A percentile compares a stretch with the other conserved stretches of the same genome.
Evolutionary conservation across 2,329 filamentous ascomycete genomes (phyloP).

Genomic region (Helicocarpus griseus): DNA sequence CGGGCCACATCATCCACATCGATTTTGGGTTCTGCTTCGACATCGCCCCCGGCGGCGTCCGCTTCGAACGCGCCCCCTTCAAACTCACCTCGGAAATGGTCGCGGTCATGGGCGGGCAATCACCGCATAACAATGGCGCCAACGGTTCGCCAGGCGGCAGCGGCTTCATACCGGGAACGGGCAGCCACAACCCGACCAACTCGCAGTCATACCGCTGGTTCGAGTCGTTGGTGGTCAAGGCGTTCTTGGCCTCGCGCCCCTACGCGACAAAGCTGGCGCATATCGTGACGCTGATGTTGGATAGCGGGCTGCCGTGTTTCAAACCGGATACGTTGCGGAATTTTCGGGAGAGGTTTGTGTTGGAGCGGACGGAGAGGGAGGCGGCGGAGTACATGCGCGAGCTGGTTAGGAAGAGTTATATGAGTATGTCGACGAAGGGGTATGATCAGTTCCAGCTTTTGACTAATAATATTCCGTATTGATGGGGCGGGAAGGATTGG

Average conservation of each 20-base stretch:
- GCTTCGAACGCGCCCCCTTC: conserved; percentile 96
- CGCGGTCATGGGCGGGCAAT: conserved; percentile 78
- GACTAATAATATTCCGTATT: conserved; percentile 96
- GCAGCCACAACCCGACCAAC: conserved; percentile 43
- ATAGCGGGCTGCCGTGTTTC: conserved; percentile 92
- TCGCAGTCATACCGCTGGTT: conserved; percentile 92
- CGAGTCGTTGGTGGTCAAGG: conserved; percentile 91
- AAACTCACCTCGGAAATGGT: conserved; percentile 98
- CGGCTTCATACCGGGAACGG: conserved; percentile 22
- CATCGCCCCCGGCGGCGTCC: conserved; percentile 91
- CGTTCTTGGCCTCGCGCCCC: conserved; percentile 78
- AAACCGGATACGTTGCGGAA: conserved; percentile 90
- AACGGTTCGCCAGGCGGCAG: conserved; percentile 16
- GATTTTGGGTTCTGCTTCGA: conserved; percentile 99
- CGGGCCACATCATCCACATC: conserved; percentile 94
- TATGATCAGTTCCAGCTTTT: conserved; percentile 98
- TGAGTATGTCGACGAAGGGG: conserved; percentile 81
- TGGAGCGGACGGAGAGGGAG: conserved; percentile 84
- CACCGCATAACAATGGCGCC: conserved; percentile 19
- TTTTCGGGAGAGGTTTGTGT: conserved; percentile 83
- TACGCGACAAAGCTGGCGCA: conserved; percentile 83
- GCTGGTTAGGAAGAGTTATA: conserved; percentile 79
- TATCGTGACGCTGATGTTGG: conserved; percentile 89
- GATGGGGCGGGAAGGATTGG: conserved; percentile 18
- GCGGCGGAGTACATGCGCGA: conserved; percentile 90